These are phyloP conservation scores for Euphorbia neoarborescens DNA, from an alignment of 441 rosid genomes.

Conservation along the genomic window DNA sequence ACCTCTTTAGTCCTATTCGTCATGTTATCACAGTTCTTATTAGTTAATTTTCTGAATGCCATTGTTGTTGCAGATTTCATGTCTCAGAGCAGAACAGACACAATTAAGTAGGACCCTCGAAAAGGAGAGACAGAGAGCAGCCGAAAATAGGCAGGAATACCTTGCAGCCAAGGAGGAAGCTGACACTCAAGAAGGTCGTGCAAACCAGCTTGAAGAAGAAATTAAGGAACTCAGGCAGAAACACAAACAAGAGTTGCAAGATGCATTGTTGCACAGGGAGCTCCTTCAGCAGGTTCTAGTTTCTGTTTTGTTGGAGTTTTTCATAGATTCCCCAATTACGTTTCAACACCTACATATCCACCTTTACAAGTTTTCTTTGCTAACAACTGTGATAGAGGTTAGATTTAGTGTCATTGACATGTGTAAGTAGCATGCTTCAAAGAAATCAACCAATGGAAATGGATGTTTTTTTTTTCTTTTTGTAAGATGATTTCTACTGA, in stretches of 20 bases:
- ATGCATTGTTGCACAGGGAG: slow-evolving; percentile 63
- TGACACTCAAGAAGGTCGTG: slow-evolving; percentile 88
- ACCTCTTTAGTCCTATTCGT: no score
- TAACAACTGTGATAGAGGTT: background rate
- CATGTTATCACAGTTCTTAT: background rate
- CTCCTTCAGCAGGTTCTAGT: slow-evolving; percentile 68
- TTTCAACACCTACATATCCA: background rate
- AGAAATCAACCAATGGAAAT: background rate
- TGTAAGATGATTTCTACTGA: background rate
- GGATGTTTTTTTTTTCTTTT: background rate
- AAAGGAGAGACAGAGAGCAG: slow-evolving; percentile 96
- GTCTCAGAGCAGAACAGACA: slow-evolving; percentile 89
- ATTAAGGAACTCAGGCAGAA: slow-evolving; percentile 65
- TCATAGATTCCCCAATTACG: slow-evolving; percentile 5
- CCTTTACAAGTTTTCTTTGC: slow-evolving; percentile 8
- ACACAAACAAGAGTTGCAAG: slow-evolving; percentile 90
- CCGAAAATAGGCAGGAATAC: slow-evolving; percentile 94
- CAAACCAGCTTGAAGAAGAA: slow-evolving; percentile 75
- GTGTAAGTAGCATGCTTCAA: background rate
- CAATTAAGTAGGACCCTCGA: slow-evolving; percentile 91
- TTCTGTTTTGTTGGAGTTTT: background rate
- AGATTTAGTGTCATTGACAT: background rate
- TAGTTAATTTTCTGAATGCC: slow-evolving; percentile 24
- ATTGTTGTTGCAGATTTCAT: slow-evolving; percentile 58
- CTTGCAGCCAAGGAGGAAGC: slow-evolving; percentile 96